Percentiles rank a stretch among this genome's conserved stretches.
phyloP scores from a whole-genome alignment of 768 basidiomycete species.

The Pisolithus albus region DNA sequence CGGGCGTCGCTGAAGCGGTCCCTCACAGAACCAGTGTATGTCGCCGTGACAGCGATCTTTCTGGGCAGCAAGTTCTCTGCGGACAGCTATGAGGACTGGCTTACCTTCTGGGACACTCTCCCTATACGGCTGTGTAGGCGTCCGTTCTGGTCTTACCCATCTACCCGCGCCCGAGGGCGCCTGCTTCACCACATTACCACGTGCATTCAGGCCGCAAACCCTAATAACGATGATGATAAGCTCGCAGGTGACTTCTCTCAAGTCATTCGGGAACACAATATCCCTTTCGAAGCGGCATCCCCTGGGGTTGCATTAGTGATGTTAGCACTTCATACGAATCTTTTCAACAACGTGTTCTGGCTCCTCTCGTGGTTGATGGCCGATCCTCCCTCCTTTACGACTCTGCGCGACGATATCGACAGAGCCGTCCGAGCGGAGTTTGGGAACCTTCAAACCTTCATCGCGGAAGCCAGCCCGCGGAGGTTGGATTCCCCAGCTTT shows the following conservation, averaged over 20 bases:
- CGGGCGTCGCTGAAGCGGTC: slow-evolving; percentile 11
- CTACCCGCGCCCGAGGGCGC: slow-evolving; percentile 9
- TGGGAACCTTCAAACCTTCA: slow-evolving; percentile 9
- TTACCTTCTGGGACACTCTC: slow-evolving; percentile 12
- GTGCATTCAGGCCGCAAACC: slow-evolving; percentile 11
- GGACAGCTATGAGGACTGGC: slow-evolving; percentile 17
- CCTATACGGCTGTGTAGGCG: slow-evolving; percentile 14
- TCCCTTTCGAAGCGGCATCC: slow-evolving; percentile 14
- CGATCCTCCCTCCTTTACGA: slow-evolving; percentile 35
- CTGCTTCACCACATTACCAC: slow-evolving; percentile 5
- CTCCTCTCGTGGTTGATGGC: slow-evolving; percentile 30
- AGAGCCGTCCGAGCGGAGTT: slow-evolving; percentile 7
- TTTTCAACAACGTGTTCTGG: slow-evolving; percentile 15
- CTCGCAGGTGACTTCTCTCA: slow-evolving; percentile 13
- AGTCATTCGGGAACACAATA: slow-evolving; percentile 11
- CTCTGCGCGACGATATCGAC: slow-evolving; percentile 43
- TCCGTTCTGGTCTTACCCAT: slow-evolving; percentile 10
- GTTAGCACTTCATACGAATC: slow-evolving; percentile 18
- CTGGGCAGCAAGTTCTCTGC: slow-evolving; percentile 15
- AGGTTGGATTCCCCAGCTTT: slow-evolving; percentile 15
- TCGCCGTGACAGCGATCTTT: slow-evolving; percentile 11
- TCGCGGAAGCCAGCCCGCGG: slow-evolving; percentile 7
- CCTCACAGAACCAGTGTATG: slow-evolving; percentile 14
- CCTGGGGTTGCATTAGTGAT: slow-evolving; percentile 16
- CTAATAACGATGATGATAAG: slow-evolving; percentile 1